Evolutionary conservation across 2,329 filamentous ascomycete genomes (phyloP).

Genomic region (Ceratocystis diversiconidia): DNA sequence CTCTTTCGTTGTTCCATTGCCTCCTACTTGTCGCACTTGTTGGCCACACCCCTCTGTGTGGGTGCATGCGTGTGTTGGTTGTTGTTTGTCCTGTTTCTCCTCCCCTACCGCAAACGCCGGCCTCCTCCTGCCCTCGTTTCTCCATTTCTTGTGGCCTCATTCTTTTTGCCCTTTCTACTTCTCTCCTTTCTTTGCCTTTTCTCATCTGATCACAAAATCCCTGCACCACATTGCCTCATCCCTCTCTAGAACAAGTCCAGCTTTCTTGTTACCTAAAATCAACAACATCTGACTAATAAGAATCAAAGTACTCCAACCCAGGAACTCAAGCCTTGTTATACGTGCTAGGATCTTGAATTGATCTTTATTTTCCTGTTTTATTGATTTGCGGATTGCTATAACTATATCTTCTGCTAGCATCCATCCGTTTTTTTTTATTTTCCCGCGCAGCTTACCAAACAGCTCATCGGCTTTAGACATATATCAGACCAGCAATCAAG

Average conservation of each 20-base stretch:
- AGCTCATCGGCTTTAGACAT: not conserved
- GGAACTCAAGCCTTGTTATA: slow-evolving; percentile 3
- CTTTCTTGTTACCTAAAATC: slow-evolving; percentile 23
- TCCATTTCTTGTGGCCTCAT: slow-evolving; percentile 3
- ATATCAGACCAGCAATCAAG: not conserved
- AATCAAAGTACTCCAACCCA: slow-evolving; percentile 18
- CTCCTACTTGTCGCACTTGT: not conserved
- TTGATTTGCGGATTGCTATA: not conserved
- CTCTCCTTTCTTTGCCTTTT: not conserved
- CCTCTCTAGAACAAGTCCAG: slow-evolving; percentile 15
- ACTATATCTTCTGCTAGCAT: not conserved
- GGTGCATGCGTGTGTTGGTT: not conserved
- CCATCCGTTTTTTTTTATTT: not conserved
- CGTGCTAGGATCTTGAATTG: slow-evolving; percentile 4
- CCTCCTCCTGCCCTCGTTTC: slow-evolving; percentile 6
- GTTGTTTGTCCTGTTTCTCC: not conserved
- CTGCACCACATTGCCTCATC: slow-evolving; percentile 10
- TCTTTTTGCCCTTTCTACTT: not conserved
- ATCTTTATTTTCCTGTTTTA: not conserved
- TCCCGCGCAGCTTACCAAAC: not conserved
- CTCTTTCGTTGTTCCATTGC: not conserved
- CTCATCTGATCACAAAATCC: slow-evolving; percentile 13
- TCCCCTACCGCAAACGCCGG: not conserved
- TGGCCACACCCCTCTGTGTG: not conserved
- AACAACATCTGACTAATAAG: slow-evolving; percentile 23